Evolutionary conservation across 2,329 filamentous ascomycete genomes (phyloP), one percentile per base, ranked within the genome.

Genomic region (Penicillium sp.): DNA sequence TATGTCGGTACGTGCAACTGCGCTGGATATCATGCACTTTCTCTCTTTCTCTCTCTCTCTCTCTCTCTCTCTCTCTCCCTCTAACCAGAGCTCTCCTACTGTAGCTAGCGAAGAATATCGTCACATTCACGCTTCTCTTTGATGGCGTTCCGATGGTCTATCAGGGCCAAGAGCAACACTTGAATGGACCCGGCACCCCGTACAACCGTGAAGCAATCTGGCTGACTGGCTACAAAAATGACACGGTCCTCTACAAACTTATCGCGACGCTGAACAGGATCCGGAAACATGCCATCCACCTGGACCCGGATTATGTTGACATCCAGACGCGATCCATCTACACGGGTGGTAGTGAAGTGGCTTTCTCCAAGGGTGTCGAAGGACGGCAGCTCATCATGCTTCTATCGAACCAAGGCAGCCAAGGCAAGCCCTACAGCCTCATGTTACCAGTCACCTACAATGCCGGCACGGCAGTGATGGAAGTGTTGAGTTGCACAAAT

Each of bases 91-190:
- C 49, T 13, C 19, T 10, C 8, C 4, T 48, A n/a, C 22, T 26
- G 1, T 49, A 73, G 71, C 78, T 87, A 2, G 82, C 85, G 25
- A 84, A 85, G 72, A 89, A 89, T 63, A 80, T 84, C 2, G 78
- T 89, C 33, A 80, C 85, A 0, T 89, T 85, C 66, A 84, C 83
- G n/a, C 81, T 89, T 26, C 80, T 89, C 7, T 69, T 70, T 22
- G 73, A 87, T 53, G 87, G 87, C 10, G 84, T 89, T 10, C 68
- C 68, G 11, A 63, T 70, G 61, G 60, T 70, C 25, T 69, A 69
- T n/a, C 61, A 69, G 53, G 66, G 65, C 5, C 85, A 87, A 61
- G 87, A 89, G 73, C 87, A 89, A 69, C 84, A 83, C 57, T 85
- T 82, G 69, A 69, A 77, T 1, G 82, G 82, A 28, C 78, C 77